Conservation (phyloP, 305 asterid species). For the Nicotiana rustica region DNA sequence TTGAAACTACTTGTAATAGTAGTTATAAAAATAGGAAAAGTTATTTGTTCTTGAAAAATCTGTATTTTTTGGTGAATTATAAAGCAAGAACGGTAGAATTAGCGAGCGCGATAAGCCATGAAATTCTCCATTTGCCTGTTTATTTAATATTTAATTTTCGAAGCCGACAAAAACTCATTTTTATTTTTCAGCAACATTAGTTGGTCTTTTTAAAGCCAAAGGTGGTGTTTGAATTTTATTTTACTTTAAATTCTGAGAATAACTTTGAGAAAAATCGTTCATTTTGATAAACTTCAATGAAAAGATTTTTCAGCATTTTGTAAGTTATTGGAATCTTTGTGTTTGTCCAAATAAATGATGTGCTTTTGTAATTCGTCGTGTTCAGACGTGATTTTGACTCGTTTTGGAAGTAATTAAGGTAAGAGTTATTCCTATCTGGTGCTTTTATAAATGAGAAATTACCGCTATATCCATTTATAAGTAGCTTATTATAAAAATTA, state of each 20-base stretch:
- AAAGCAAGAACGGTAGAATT: background rate
- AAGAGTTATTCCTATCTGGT: no score
- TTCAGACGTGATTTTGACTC: no score
- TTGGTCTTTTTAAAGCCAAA: background rate
- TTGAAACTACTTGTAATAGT: background rate
- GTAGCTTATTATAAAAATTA: no score
- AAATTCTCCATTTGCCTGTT: conserved; percentile 3
- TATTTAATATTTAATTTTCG: background rate
- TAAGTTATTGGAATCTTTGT: no score
- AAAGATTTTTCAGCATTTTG: background rate
- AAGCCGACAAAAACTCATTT: conserved; percentile 4
- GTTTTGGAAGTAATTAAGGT: no score
- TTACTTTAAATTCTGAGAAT: background rate
- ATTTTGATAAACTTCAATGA: background rate
- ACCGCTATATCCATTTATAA: no score
- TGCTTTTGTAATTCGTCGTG: no score
- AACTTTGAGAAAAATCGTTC: background rate
- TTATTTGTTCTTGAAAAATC: background rate
- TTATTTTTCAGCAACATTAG: background rate
- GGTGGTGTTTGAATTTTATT: background rate
- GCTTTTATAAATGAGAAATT: no score
- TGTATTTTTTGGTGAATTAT: background rate
- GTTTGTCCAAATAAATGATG: no score
- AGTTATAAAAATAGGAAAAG: background rate
- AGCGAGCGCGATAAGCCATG: background rate